phyloP scores from a whole-genome alignment of 768 basidiomycete genomes.

The Dacryopinax primogenitus region DNA sequence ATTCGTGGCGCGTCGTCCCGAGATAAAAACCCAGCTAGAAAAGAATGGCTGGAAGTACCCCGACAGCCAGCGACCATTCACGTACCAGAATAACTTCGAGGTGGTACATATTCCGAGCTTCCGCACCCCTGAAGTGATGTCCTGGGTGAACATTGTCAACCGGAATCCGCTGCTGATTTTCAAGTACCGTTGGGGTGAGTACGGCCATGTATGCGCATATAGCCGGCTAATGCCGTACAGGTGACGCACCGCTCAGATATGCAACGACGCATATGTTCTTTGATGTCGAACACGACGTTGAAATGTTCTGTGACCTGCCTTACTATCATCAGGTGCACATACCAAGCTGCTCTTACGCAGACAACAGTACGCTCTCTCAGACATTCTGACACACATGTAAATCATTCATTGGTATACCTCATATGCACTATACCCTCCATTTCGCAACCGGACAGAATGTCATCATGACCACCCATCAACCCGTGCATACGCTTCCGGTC shows the following conservation, averaged over 20 bases:
- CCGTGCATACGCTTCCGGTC: neutral
- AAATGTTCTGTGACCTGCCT: conserved; percentile 4
- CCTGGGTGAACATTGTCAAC: conserved; percentile 15
- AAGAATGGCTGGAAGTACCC: conserved; percentile 15
- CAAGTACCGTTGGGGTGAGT: conserved; percentile 20
- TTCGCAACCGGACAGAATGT: too few species aligned
- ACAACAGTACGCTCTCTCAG: neutral
- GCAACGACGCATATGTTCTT: conserved; percentile 19
- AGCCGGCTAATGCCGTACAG: neutral
- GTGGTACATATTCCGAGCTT: conserved; percentile 16
- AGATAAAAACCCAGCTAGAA: conserved; percentile 12
- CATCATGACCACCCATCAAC: too few species aligned
- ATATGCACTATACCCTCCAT: neutral
- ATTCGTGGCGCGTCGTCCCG: conserved; percentile 15
- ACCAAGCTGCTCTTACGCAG: neutral
- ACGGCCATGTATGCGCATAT: neutral
- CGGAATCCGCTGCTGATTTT: conserved; percentile 19
- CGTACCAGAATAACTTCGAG: conserved; percentile 18
- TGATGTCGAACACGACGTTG: conserved; percentile 19
- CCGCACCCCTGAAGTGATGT: conserved; percentile 14
- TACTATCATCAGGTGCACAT: conserved; percentile 7
- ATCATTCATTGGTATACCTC: neutral
- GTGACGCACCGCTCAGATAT: conserved; percentile 17
- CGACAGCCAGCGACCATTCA: neutral
- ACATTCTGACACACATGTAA: neutral